Base-by-base conservation (phyloP, 345 rosid species). In the thale cress (Arabidopsis thaliana) region DNA sequence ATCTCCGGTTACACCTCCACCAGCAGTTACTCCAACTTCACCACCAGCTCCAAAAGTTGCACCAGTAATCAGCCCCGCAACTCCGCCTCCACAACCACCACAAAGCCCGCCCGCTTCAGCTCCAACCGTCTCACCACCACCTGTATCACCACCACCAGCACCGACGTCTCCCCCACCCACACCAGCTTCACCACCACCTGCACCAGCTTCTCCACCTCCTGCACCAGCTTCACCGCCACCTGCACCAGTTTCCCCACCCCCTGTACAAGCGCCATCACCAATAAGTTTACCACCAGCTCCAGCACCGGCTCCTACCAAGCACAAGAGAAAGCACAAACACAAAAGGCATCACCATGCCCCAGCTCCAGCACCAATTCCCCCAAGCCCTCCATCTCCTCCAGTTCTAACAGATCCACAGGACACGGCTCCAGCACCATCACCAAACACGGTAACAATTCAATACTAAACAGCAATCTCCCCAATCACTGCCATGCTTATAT, bases 381-480 rank as follows among this genome's bases (percentile, higher is more conserved):
- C 84, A 8, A 89, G 98, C 79, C 98, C 98, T 22, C 97, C 98
- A n/a, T 79, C 95, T 60, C 97, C 98, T 55, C 92, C 97, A 25
- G 73, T 90, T 6, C 59, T 83, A 14, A 71, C 89, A 65, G 86
- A 76, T 34, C 59, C 87, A 2, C 87, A 85, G 49, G 96, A 87
- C 64, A 81, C 85, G 20, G 75, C 86, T 32, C 98, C 97, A 46
- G 97, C 97, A 72, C 97, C 97, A 75, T 83, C 96, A 10, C 97
- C 98, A 46, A 83, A 82, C 64, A 73, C 79, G 88, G 89, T 89
- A 84, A 80, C 33, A 40, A 4, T 23, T 67, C 61, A 73, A 50
- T 46, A 50, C 51, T 38, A 0, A 67, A 65, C 33, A 7, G 68
- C 20, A 49, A 67, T 12, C 56, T 69, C 8, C 12, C 49, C 25